Percentiles rank a stretch among this genome's conserved stretches.
phyloP scores from a whole-genome alignment of 495 filamentous ascomycete species.

The Penicillium atrosanguineum region DNA sequence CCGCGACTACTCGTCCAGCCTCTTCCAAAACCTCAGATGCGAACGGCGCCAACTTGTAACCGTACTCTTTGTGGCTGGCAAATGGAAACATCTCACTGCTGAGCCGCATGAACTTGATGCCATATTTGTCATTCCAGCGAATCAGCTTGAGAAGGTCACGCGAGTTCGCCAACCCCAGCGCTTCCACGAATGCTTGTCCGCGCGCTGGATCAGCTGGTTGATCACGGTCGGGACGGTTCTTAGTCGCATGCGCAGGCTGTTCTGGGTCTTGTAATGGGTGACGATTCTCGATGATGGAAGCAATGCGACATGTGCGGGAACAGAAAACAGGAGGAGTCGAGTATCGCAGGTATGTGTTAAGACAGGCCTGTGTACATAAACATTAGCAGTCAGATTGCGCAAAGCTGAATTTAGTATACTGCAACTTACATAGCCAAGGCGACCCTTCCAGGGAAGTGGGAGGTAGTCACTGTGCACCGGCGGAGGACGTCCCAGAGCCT shows the following conservation, averaged over 20 bases:
- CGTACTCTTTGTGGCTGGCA: conserved; percentile 81
- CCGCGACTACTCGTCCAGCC: conserved; percentile 72
- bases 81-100: conserved; percentile 98
- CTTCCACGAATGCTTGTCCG: conserved; percentile 72
- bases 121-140: conserved; percentile 89
- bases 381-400: conserved; percentile 14
- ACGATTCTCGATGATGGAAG: conserved; percentile 85
- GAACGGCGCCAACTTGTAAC: conserved; percentile 84
- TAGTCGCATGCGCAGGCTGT: conserved; percentile 73
- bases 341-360: conserved; percentile 88
- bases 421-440: conserved; percentile 78
- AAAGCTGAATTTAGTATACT: background rate
- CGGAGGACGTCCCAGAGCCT: conserved; percentile 60
- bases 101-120: conserved; percentile 88
- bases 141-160: conserved; percentile 81
- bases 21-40: conserved; percentile 75
- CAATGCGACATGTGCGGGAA: conserved; percentile 87
- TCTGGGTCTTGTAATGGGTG: conserved; percentile 73
- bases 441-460: conserved; percentile 89
- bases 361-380: conserved; percentile 59
- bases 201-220: conserved; percentile 59
- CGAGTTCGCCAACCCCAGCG: conserved; percentile 77
- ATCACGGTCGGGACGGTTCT: conserved; percentile 75
- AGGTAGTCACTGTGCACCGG: conserved; percentile 84
- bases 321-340: conserved; percentile 86